A percentile compares a stretch with the other conserved stretches of the same genome.
Evolutionary conservation across 441 rosid genomes (phyloP).

Genomic region (Isatis lusitanica): DNA sequence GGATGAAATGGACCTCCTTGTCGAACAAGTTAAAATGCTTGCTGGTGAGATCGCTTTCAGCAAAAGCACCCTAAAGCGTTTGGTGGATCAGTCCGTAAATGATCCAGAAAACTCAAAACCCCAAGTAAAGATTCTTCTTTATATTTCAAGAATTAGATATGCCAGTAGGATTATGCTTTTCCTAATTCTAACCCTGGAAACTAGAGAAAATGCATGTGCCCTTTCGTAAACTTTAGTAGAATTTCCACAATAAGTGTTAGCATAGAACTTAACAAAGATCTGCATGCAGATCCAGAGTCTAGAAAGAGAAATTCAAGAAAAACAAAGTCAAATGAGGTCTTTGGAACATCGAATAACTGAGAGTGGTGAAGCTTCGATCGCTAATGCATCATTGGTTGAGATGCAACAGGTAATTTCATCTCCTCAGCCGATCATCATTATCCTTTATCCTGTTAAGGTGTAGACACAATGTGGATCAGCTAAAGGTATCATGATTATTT

Average conservation of each 20-base stretch:
- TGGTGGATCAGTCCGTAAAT: constrained; percentile 81
- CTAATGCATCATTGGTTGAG: constrained; percentile 87
- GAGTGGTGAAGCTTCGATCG: constrained; percentile 87
- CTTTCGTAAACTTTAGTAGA: constrained; percentile 4
- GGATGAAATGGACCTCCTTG: constrained; percentile 97
- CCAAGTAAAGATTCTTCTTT: constrained; percentile 53
- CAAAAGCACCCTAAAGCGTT: constrained; percentile 93
- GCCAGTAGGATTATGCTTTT: constrained; percentile 10
- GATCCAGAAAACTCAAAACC: constrained; percentile 81
- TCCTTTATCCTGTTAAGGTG: constrained; percentile 32
- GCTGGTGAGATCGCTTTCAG: constrained; percentile 99
- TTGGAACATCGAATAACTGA: constrained; percentile 86
- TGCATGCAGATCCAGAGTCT: constrained; percentile 69
- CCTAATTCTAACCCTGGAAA: constrained; percentile 6
- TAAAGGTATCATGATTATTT: constrained; percentile 18
- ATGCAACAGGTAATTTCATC: constrained; percentile 84
- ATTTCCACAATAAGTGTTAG: neutral
- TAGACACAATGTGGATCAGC: constrained; percentile 7
- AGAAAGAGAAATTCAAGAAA: constrained; percentile 89
- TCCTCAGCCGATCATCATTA: constrained; percentile 4
- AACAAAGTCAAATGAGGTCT: constrained; percentile 81
- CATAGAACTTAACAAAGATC: constrained; percentile 19
- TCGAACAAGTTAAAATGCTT: constrained; percentile 98
- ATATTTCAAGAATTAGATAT: constrained; percentile 3
- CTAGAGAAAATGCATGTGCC: neutral